phyloP scores from a whole-genome alignment of 2,329 filamentous ascomycete species.

The Ophiostoma tasmaniense region DNA sequence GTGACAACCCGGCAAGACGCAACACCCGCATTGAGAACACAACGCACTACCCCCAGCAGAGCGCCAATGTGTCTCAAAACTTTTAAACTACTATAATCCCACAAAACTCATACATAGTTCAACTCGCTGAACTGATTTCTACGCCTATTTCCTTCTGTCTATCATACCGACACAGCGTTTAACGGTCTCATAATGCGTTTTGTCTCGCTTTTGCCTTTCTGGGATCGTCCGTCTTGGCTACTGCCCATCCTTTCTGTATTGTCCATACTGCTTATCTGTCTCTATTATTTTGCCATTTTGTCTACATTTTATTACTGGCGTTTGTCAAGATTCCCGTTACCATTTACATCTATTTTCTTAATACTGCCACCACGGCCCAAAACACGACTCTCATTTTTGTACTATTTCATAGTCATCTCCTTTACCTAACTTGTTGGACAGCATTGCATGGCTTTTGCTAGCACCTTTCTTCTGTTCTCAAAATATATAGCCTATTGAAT shows the following conservation, averaged over 20 bases:
- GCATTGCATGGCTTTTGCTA: neutral
- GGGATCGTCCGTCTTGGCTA: neutral
- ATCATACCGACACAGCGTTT: conserved; percentile 3
- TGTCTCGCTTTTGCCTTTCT: neutral
- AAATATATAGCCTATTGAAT: neutral
- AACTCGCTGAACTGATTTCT: neutral
- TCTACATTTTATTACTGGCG: neutral
- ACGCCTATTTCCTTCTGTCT: neutral
- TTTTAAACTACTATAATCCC: conserved; percentile 40
- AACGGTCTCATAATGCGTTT: neutral
- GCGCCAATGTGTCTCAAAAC: conserved; percentile 92
- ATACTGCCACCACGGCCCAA: neutral
- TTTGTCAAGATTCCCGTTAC: neutral
- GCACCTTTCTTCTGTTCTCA: neutral
- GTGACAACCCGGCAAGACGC: conserved; percentile 82
- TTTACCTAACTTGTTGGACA: neutral
- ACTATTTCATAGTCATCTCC: neutral
- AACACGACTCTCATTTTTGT: neutral
- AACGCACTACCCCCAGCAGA: conserved; percentile 82
- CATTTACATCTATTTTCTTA: neutral
- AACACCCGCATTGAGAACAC: conserved; percentile 94
- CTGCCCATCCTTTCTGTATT: neutral
- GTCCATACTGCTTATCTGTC: neutral
- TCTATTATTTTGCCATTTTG: neutral
- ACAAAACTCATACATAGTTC: neutral